A percentile compares a stretch with the other conserved stretches of the same genome.
Conservation (phyloP, 1,139 yeast species). For the Hanseniaspora uvarum region DNA sequence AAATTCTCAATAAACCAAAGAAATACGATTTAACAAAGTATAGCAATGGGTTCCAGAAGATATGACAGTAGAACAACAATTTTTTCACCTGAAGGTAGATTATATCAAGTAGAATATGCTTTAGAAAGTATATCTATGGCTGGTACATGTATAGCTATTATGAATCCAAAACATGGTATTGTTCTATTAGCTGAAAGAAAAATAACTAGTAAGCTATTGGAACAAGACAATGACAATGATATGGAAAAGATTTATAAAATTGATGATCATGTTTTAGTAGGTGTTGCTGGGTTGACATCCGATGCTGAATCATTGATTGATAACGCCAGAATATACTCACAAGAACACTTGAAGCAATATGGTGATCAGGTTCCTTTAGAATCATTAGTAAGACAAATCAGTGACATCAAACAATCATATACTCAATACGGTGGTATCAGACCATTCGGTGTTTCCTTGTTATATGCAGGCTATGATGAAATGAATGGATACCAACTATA, state of each 20-base stretch:
- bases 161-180: constrained; percentile 75
- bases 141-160: constrained; percentile 92
- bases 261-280: constrained; percentile 76
- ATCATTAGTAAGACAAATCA: constrained; percentile 71
- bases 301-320: constrained; percentile 90
- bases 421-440: constrained; percentile 98
- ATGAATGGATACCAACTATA: constrained; percentile 82
- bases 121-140: constrained; percentile 96
- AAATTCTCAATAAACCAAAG: not conserved
- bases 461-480: constrained; percentile 93
- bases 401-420: constrained; percentile 94
- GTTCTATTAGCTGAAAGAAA: constrained; percentile 95
- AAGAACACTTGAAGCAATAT: constrained; percentile 70
- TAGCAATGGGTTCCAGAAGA: constrained; percentile 63
- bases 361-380: constrained; percentile 91
- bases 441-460: constrained; percentile 94
- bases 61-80: constrained; percentile 97
- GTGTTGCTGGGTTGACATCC: constrained; percentile 97
- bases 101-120: constrained; percentile 95
- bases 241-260: constrained; percentile 74
- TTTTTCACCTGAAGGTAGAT: constrained; percentile 96
- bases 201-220: constrained; percentile 81
- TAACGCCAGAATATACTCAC: constrained; percentile 78
- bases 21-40: constrained; percentile 1
- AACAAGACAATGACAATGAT: constrained; percentile 75